Evolutionary conservation across 2,329 filamentous ascomycete species (phyloP), one percentile per base, ranked within the genome.

Genomic region (Penicillium sumatraense): DNA sequence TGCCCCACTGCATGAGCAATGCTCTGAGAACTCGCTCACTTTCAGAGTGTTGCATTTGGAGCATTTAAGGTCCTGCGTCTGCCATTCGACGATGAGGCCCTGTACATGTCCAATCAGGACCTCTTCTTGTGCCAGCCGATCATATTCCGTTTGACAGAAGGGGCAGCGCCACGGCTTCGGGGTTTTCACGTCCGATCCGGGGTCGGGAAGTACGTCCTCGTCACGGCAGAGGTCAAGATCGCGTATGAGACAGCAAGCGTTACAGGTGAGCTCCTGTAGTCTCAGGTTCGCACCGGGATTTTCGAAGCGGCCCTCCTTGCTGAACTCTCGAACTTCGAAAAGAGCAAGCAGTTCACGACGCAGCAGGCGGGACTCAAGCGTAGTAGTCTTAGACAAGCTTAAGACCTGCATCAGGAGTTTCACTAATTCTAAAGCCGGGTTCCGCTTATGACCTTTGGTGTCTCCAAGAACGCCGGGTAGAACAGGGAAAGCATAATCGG

Each of bases 261-360:
- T 87, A 74, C 95, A 99, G 58, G 90, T 90, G 27, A 97, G 78
- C 68, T 93, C 89, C 3, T 82, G 72, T 4, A 99, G 78, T 61
- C 84, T 84, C 3, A 98, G 82, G 41, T 83, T 87, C 52, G 89
- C 86, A 49, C 86, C 90, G 0, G 95, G 93, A 71, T 98, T 98
- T 57, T 85, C 81, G 73, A 98, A 99, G 3, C 87, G 83, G n/a
- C 89, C 93, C 52, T 93, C 91, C 50, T 88, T 83, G 72, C 88
- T 90, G 78, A 99, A 99, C 74, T 99, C 95, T 65, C 92, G 89
- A 50, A 99, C 87, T 53, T 99, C 95, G 73, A 99, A 97, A 49
- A 98, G 82, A 9, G 88, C 84, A 0, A 99, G 84, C 0, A 99
- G 81, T 57, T 98, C 93, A 65, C 96, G 96, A 50, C 96, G 87